Percentiles rank a stretch among this genome's conserved stretches.
Evolutionary conservation across 78 protist genomes (phyloP).

Genomic region (Bigelowiella natans): DNA sequence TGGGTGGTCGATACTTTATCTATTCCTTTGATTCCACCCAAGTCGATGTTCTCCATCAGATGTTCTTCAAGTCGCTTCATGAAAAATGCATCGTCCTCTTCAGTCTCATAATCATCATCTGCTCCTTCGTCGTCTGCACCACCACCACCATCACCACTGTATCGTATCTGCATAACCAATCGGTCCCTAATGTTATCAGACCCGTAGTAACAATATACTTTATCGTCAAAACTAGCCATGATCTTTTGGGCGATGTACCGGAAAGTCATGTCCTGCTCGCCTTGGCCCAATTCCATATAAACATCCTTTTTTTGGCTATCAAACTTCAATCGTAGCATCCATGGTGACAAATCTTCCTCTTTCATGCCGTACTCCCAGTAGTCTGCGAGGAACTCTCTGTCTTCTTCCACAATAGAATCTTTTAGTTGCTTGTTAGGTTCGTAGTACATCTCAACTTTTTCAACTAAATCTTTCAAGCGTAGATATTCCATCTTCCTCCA

Average conservation of each 20-base stretch:
- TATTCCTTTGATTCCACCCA: conserved; percentile 74
- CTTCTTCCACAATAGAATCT: conserved; percentile 68
- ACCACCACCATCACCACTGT: no score
- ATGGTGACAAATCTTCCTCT: conserved; percentile 29
- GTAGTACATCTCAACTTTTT: conserved; percentile 71
- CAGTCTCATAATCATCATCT: conserved; percentile 21
- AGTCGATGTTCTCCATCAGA: conserved; percentile 42
- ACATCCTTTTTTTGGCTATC: conserved; percentile 46
- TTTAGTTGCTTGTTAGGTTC: conserved; percentile 90
- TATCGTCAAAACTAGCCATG: conserved; percentile 25
- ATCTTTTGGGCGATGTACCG: conserved; percentile 54
- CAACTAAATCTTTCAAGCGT: conserved; percentile 56
- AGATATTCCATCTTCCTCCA: conserved; percentile 60
- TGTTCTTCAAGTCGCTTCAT: conserved; percentile 48
- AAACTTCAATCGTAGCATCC: conserved; percentile 81
- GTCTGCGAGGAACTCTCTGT: conserved; percentile 49
- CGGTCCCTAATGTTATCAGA: conserved; percentile 76
- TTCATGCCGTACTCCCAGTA: conserved; percentile 55
- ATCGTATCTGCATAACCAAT: conserved; percentile 26
- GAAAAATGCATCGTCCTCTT: conserved; percentile 45
- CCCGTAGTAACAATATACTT: conserved; percentile 46
- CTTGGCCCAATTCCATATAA: no score
- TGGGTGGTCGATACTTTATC: conserved; percentile 48
- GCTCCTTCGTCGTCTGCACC: neutral
- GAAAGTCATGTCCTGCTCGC: conserved; percentile 53